Base-by-base conservation (phyloP, 768 basidiomycete species). In the Neoboletus brunneissimus region DNA sequence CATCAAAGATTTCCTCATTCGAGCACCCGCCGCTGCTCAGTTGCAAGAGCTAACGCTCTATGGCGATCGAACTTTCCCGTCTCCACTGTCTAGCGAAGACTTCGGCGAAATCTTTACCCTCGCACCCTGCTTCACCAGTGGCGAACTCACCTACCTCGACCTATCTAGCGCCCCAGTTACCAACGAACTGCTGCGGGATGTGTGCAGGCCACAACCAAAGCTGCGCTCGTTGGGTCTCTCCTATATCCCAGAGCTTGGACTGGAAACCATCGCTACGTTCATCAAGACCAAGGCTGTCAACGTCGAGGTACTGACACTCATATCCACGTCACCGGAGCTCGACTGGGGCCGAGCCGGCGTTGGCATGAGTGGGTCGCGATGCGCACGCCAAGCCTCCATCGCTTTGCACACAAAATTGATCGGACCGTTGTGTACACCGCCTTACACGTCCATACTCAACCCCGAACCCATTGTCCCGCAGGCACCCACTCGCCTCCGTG, bases 211-310 rank as follows among this genome's bases (percentile, higher is more conserved):
- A 8, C 92, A 92, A 69, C 85, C 84, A 3, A 79, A 79, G 43
- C 78, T 99, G 27, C 86, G 95, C 53, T 94, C 93, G 20, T 78
- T 98, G 38, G 96, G 97, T 6, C 80, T 99, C 25, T 94, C 92
- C 9, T 86, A 93, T 70, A 91, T 97, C 55, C 83, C 89, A 6
- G 67, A 77, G 29, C 79, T 98, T 34, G 77, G 82, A 42, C 75
- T 98, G 27, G 76, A 76, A 22, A 80, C 76, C 6, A 77, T 98
- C 53, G 73, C 87, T 8, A 73, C 80, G 15, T 94, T 98, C 72
- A 61, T 98, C 48, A 72, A 76, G 55, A 73, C 68, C 23, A 89
- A 87, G 61, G 87, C 92, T 0, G 75, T 77, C 6, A 84, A 87
- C 58, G 85, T 95, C 52, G 97, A 98, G 76, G 79, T 98, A 13